phyloP scores from a whole-genome alignment of 495 filamentous ascomycete genomes.

The Rusavskia elegans region DNA sequence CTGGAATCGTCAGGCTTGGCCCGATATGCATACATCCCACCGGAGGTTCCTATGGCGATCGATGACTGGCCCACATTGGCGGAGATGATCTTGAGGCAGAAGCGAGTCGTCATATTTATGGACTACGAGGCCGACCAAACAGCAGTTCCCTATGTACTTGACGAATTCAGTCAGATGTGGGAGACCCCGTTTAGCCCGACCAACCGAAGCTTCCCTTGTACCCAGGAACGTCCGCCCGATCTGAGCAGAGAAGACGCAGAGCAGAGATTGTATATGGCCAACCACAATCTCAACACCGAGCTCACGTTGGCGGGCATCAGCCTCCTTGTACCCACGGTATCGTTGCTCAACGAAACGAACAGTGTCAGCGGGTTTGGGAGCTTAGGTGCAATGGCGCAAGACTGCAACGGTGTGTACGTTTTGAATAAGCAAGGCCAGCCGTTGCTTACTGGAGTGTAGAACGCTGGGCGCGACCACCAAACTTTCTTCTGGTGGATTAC shows the following conservation, averaged over 20 bases:
- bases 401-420: constrained; percentile 45
- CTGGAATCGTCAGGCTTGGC: constrained; percentile 53
- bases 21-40: constrained; percentile 55
- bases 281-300: constrained; percentile 78
- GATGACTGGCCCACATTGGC: constrained; percentile 75
- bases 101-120: constrained; percentile 49
- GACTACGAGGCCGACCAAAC: constrained; percentile 79
- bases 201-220: constrained; percentile 41
- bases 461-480: constrained; percentile 58
- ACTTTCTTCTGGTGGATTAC: constrained; percentile 80
- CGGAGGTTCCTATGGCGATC: constrained; percentile 49
- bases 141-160: constrained; percentile 49
- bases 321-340: constrained; percentile 63
- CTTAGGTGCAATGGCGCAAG: constrained; percentile 49
- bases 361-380: constrained; percentile 46
- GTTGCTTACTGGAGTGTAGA: constrained; percentile 14
- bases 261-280: constrained; percentile 68
- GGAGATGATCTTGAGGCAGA: constrained; percentile 54
- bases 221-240: constrained; percentile 41
- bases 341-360: constrained; percentile 53
- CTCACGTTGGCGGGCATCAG: constrained; percentile 40
- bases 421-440: neutral
- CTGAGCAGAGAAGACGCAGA: constrained; percentile 34
- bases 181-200: constrained; percentile 53
- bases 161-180: constrained; percentile 51